Percentiles rank a stretch among this genome's conserved stretches.
Evolutionary conservation across 192 early-diverging fungal genomes (phyloP).

Genomic region (Jimgerdemannia flammicorona): DNA sequence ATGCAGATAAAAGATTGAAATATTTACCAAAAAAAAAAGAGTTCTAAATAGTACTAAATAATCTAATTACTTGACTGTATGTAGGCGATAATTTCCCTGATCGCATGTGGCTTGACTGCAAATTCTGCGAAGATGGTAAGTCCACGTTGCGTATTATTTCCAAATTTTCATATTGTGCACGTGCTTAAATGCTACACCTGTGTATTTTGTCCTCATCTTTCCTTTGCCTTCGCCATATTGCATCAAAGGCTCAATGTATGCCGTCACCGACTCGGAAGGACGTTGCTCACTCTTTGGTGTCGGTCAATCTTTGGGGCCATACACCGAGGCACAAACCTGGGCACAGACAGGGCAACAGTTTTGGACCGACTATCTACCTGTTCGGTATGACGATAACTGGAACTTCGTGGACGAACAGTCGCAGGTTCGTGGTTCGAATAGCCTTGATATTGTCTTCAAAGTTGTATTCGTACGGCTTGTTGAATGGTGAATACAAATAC

Average conservation of each 20-base stretch:
- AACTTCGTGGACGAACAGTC: slow-evolving; percentile 70
- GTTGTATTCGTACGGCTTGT: not conserved
- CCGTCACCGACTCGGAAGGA: slow-evolving; percentile 66
- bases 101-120: slow-evolving; percentile 60
- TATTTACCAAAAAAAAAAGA: no score
- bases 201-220: not conserved
- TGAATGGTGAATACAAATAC: not conserved
- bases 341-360: slow-evolving; percentile 67
- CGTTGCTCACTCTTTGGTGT: slow-evolving; percentile 69
- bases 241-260: slow-evolving; percentile 49
- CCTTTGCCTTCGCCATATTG: not conserved
- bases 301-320: slow-evolving; percentile 43
- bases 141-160: not conserved
- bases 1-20: not conserved
- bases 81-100: slow-evolving; percentile 33
- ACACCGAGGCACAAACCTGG: slow-evolving; percentile 43
- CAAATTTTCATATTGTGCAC: no score
- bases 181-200: no score
- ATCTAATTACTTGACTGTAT: no score
- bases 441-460: not conserved
- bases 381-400: slow-evolving; percentile 60
- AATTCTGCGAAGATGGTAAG: slow-evolving; percentile 73
- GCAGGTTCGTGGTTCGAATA: slow-evolving; percentile 37
- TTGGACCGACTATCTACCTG: slow-evolving; percentile 67
- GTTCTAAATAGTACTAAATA: no score